Base-by-base conservation (phyloP, 2,329 filamentous ascomycete genomes). In the Aquanectria penicillioides region DNA sequence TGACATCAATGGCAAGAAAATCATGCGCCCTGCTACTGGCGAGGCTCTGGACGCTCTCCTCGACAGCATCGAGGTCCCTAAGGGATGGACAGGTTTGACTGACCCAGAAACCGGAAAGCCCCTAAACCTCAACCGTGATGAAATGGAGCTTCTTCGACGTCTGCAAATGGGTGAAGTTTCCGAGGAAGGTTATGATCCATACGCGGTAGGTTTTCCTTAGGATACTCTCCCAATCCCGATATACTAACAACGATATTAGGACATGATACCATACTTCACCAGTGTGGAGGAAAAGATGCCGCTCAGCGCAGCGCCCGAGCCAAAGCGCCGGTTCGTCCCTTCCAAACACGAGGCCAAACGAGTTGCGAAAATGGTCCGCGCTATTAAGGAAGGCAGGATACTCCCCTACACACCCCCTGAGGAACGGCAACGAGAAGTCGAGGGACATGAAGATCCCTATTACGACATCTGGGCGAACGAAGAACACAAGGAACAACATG, bases 401-500 rank as follows among this genome's bases (percentile, higher is more conserved):
- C 80, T 97, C 70, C 96, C 96, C 4, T 97, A 96, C 80, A 93
- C 89, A 73, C 87, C 93, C 4, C 88, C 88, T 0, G 83, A 88
- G 70, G 91, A 85, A 64, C 80, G 77, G 37, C 77, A 92, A 68
- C 85, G 89, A 62, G 87, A 94, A 64, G 87, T 92, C 54, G 86
- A 91, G 49, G 88, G 92, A 54, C 83, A 91, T 58, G 88, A 91
- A 51, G 82, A 90, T 34, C 85, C 85, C 20, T 89, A 88, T 70
- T 97, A 93, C 71, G 95, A 99, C 72, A 86, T 99, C 52, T 99
- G 95, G 95, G 93, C 94, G 51, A 92, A 98, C 71, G 94, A 99
- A 76, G 86, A 90, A 67, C 87, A 92, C 10, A 86, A 90, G 67
- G 87, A 91, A 28, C 90, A 94, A 61, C 92, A 98, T 75, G 83